Evolutionary conservation across 257 asterid genomes (phyloP), one percentile per base, ranked within the genome.

Genomic region (Solanum sejunctum): DNA sequence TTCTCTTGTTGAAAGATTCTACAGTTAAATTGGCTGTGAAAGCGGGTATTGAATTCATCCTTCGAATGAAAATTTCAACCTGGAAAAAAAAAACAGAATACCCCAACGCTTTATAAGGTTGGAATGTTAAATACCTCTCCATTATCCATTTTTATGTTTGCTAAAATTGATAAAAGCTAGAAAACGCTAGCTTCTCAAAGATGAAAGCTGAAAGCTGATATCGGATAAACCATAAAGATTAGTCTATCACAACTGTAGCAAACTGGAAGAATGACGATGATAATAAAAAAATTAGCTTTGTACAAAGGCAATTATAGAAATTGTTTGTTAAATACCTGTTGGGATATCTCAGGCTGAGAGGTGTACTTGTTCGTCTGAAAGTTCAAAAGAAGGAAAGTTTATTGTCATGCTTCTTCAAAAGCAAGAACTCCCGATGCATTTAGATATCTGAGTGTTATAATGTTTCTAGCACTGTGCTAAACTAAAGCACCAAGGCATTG

Each of bases 21-120:
- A 96, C 92, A 1, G 98, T 95, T 91, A 96, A 89, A 84, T 95
- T 96, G n/a, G 97, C 97, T 1, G 97, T 94, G 91, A 96, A 96
- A 73, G 98, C 98, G n/a, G 96, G 98, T 54, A 96, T 86, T 2
- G 98, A 93, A 66, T 93, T 96, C 96, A 96, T 90, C 93, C 94
- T 95, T 84, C 91, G 87, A 85, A 93, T 92, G 86, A 94, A 93
- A 84, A 96, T 90, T 82, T 96, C 98, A 73, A 93, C 97, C 98
- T 95, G 94, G 84, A 87, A 41, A 7, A 73, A 28, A 85, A 66
- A 85, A 73, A 28, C 58, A 69, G 32, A 63, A 51, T 28, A 45
- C 58, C 66, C 43, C 63, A 6, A n/a, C 45, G 54, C 28, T 52
- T 78, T 10, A 26, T 21, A 23, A 49, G 82, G 82, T 51, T 49